Base-by-base conservation (phyloP, 2,329 filamentous ascomycete species). In the Fusarium albosuccineum region DNA sequence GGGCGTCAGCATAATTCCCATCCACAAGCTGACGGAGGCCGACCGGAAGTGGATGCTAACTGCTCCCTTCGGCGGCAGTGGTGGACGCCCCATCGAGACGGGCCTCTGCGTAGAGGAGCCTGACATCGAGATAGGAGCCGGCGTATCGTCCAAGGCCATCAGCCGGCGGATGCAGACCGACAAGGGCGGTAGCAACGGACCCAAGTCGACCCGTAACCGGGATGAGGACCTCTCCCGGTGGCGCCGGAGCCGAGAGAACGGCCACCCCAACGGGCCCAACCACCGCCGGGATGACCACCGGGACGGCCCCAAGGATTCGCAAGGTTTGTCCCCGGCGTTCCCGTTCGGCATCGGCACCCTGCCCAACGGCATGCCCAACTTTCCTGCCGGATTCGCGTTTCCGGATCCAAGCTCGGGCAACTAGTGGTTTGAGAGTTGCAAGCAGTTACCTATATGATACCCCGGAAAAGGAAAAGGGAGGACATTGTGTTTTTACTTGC, bases 31-130 rank as follows among this genome's bases (percentile, higher is more conserved):
- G 58, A 99, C 96, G 2, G 96, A 99, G 71, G 96, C 96, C 27
- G 96, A 99, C 81, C 89, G 93, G 65, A 97, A 98, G 80, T 99
- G 96, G 96, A 93, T 98, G 85, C 81, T 97, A 68, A 97, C 90
- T 36, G 97, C 96, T 11, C 93, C 97, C 68, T 97, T 91, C 76
- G 96, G 96, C 69, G 96, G 96, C 56, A 97, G 93, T 65, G 96
- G 95, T 58, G 96, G 95, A 57, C 87, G 87, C 58, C 82, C 89
- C 2, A 93, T 99, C 63, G 91, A 94, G 75, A 84, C 87, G 13
- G 94, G 94, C 41, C 88, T 99, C 81, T 91, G 94, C 7, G 92
- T 99, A 27, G 96, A 99, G 77, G 96, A 99, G 80, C 96, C 96
- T 4, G 96, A 99, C 76, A 99, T 99, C 73, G 96, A 99, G 80